phyloP scores from a whole-genome alignment of 768 basidiomycete genomes.

The Sarcodon aspratus region DNA sequence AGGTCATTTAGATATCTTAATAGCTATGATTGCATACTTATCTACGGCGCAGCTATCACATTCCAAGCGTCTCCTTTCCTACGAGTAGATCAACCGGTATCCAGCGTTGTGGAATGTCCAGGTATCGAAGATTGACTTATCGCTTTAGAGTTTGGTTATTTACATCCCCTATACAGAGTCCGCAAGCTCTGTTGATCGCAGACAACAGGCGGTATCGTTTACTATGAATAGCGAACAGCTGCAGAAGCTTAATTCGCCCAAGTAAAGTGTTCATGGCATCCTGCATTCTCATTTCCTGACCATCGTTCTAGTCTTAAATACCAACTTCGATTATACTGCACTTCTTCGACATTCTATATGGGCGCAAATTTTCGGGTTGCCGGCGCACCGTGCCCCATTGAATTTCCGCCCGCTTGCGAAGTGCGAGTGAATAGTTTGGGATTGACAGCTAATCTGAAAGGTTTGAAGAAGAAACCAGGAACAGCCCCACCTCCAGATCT shows the following conservation, averaged over 20 bases:
- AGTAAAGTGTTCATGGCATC: slow-evolving; percentile 26
- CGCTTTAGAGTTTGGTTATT: slow-evolving; percentile 2
- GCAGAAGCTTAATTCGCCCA: slow-evolving; percentile 41
- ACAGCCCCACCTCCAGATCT: slow-evolving; percentile 86
- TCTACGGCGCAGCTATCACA: slow-evolving; percentile 38
- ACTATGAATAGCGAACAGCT: slow-evolving; percentile 57
- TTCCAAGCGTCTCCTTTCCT: slow-evolving; percentile 82
- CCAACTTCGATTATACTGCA: slow-evolving; percentile 83
- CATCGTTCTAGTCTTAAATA: slow-evolving; percentile 40
- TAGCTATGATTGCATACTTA: slow-evolving; percentile 8
- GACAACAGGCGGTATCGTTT: slow-evolving; percentile 49
- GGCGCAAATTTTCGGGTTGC: slow-evolving; percentile 41
- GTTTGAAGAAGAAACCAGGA: slow-evolving; percentile 90
- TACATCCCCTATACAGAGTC: slow-evolving; percentile 41
- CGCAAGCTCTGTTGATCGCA: slow-evolving; percentile 65
- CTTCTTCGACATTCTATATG: slow-evolving; percentile 62
- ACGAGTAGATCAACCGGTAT: slow-evolving; percentile 52
- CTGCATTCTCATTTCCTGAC: not conserved
- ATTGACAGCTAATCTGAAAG: slow-evolving; percentile 71
- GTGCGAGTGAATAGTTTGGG: slow-evolving; percentile 70
- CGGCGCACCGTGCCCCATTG: slow-evolving; percentile 57
- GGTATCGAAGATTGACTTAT: slow-evolving; percentile 27
- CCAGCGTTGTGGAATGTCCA: slow-evolving; percentile 63
- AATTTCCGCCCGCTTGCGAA: slow-evolving; percentile 89
- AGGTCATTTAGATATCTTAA: slow-evolving; percentile 11